Conservation (phyloP, 106 monocot genomes). For the Dactylorhiza incarnata region DNA sequence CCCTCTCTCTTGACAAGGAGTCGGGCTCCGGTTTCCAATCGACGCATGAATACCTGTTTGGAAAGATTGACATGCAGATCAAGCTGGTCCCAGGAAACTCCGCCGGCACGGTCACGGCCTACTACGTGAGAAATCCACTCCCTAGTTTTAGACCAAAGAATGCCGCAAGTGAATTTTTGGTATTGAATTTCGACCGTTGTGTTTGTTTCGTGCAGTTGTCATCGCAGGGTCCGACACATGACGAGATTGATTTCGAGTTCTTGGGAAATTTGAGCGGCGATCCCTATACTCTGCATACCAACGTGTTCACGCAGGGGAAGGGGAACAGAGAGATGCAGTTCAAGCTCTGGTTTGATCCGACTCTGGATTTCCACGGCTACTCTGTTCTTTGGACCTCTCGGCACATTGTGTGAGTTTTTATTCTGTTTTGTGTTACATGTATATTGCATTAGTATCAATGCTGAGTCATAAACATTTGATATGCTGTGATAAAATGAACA, state of each 20-base stretch:
- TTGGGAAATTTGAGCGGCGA: constrained; percentile 42
- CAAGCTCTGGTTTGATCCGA: constrained; percentile 60
- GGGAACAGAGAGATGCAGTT: constrained; percentile 49
- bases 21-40: constrained; percentile 19
- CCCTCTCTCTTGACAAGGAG: constrained; percentile 12
- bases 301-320: constrained; percentile 44
- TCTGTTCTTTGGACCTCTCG: constrained; percentile 45
- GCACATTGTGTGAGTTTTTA: constrained; percentile 20
- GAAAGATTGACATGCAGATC: constrained; percentile 24
- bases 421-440: background rate
- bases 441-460: background rate
- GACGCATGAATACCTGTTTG: constrained; percentile 17
- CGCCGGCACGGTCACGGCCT: constrained; percentile 20
- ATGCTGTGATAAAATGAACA: background rate
- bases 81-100: constrained; percentile 20
- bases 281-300: constrained; percentile 59
- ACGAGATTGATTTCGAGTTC: constrained; percentile 66
- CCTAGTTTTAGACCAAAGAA: background rate
- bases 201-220: constrained; percentile 1
- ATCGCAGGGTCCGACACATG: constrained; percentile 16
- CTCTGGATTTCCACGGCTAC: constrained; percentile 47
- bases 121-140: constrained; percentile 13
- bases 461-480: background rate
- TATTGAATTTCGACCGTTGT: background rate
- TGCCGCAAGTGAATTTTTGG: background rate